Evolutionary conservation across 2,329 filamentous ascomycete species (phyloP).

Genomic region (Beauveria asiatica): DNA sequence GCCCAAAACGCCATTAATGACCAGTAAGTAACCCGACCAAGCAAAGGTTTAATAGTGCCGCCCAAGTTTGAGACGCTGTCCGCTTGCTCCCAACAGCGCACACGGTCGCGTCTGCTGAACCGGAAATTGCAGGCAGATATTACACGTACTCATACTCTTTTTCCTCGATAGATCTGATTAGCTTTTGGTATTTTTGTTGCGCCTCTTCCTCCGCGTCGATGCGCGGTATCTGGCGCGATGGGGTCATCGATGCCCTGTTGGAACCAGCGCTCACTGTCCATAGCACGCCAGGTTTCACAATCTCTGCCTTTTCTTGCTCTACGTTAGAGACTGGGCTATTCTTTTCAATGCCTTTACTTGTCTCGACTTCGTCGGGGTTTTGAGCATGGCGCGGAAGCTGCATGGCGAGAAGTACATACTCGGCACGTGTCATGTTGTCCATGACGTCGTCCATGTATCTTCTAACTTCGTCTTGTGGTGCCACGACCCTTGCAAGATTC

Average conservation of each 20-base stretch:
- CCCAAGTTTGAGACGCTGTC: neutral
- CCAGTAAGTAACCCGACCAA: conserved; percentile 1
- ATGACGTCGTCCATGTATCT: conserved; percentile 64
- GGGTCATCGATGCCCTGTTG: conserved; percentile 11
- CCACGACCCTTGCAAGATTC: conserved; percentile 51
- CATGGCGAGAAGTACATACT: conserved; percentile 61
- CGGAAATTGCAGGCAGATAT: no score
- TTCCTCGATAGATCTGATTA: conserved; percentile 29
- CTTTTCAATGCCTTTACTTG: conserved; percentile 23
- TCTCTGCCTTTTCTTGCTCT: conserved; percentile 18
- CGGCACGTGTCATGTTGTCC: conserved; percentile 59
- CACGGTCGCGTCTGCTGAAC: neutral
- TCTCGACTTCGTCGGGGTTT: conserved; percentile 22
- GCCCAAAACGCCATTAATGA: conserved; percentile 3
- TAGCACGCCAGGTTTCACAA: conserved; percentile 22
- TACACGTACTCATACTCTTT: conserved; percentile 22
- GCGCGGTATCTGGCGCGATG: conserved; percentile 16
- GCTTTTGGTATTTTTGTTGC: conserved; percentile 27
- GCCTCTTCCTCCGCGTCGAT: conserved; percentile 28
- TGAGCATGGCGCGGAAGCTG: conserved; percentile 42
- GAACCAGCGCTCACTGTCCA: conserved; percentile 21
- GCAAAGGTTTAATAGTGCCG: neutral
- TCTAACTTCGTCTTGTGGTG: conserved; percentile 52
- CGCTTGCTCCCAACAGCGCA: neutral
- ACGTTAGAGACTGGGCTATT: conserved; percentile 23